phyloP scores from a whole-genome alignment of 1,139 yeast genomes.

The Magnusiomyces suaveolens region DNA sequence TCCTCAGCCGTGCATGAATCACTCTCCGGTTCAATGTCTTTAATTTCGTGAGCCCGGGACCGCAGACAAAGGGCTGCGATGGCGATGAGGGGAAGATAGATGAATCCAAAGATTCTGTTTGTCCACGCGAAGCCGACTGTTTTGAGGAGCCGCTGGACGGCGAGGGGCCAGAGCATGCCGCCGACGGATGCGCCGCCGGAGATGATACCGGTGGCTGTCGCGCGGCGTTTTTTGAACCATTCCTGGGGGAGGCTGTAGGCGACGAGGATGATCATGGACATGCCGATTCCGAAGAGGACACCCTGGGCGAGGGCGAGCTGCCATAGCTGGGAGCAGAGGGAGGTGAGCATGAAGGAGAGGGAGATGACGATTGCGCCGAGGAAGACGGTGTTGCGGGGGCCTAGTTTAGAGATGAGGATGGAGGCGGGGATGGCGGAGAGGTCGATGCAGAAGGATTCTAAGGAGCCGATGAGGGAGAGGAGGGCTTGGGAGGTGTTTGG shows the following conservation, averaged over 20 bases:
- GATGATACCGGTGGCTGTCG: constrained; percentile 48
- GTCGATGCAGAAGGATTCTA: constrained; percentile 39
- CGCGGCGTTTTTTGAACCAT: constrained; percentile 47
- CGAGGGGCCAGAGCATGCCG: constrained; percentile 47
- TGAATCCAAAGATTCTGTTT: constrained; percentile 40
- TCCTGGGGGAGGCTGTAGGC: constrained; percentile 30
- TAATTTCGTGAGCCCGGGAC: background rate
- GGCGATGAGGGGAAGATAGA: constrained; percentile 35
- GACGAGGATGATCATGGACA: constrained; percentile 24
- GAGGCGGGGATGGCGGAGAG: constrained; percentile 41
- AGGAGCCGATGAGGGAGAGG: constrained; percentile 46
- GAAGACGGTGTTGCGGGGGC: constrained; percentile 19
- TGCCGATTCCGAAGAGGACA: constrained; percentile 43
- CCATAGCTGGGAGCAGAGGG: constrained; percentile 40
- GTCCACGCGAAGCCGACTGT: constrained; percentile 45
- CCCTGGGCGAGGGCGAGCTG: constrained; percentile 51
- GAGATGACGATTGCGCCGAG: constrained; percentile 42
- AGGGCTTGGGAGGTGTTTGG: constrained; percentile 34
- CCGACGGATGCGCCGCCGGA: constrained; percentile 57
- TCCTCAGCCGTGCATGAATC: no score
- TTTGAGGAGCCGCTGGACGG: constrained; percentile 31
- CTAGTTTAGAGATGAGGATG: constrained; percentile 44
- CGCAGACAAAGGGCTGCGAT: constrained; percentile 29
- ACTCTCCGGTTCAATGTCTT: no score
- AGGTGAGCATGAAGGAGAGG: constrained; percentile 44